Percentiles rank a stretch among this genome's conserved stretches.
Conservation (phyloP, 306 rosid genomes). For the Castanea mollissima region DNA sequence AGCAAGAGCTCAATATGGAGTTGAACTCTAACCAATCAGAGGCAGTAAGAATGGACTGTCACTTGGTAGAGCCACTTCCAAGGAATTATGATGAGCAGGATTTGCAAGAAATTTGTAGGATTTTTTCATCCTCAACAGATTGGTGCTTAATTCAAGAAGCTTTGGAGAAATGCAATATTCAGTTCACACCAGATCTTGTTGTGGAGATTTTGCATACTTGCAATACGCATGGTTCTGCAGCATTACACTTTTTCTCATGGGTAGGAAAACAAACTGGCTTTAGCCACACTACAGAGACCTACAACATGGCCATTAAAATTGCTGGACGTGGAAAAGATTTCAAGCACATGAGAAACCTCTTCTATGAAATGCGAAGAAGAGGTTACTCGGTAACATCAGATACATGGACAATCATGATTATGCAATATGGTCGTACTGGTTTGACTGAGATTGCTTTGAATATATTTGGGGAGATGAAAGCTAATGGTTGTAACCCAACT, state of each 20-base stretch:
- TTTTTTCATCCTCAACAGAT: constrained; percentile 52
- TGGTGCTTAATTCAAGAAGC: constrained; percentile 55
- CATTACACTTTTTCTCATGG: constrained; percentile 74
- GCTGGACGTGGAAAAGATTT: constrained; percentile 89
- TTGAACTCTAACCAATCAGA: constrained; percentile 25
- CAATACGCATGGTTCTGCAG: constrained; percentile 43
- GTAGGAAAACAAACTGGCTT: constrained; percentile 60
- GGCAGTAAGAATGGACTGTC: constrained; percentile 20
- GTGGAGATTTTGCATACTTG: constrained; percentile 48
- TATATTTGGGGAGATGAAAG: constrained; percentile 71
- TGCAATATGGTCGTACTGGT: constrained; percentile 87
- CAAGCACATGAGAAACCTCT: constrained; percentile 79
- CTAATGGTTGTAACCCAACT: constrained; percentile 48
- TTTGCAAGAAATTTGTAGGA: constrained; percentile 41
- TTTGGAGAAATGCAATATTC: constrained; percentile 49
- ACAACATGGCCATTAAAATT: constrained; percentile 80
- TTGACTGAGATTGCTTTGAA: constrained; percentile 71
- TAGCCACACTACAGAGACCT: constrained; percentile 65
- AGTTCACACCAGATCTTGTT: constrained; percentile 70
- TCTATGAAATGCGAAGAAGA: constrained; percentile 82
- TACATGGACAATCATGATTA: constrained; percentile 93
- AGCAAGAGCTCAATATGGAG: constrained; percentile 26
- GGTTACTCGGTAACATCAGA: constrained; percentile 52
- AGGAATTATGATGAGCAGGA: constrained; percentile 47
- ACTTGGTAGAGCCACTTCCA: constrained; percentile 21